Evolutionary conservation across 2,329 filamentous ascomycete genomes (phyloP), one percentile per base, ranked within the genome.

Genomic region (Aspergillus fructus): DNA sequence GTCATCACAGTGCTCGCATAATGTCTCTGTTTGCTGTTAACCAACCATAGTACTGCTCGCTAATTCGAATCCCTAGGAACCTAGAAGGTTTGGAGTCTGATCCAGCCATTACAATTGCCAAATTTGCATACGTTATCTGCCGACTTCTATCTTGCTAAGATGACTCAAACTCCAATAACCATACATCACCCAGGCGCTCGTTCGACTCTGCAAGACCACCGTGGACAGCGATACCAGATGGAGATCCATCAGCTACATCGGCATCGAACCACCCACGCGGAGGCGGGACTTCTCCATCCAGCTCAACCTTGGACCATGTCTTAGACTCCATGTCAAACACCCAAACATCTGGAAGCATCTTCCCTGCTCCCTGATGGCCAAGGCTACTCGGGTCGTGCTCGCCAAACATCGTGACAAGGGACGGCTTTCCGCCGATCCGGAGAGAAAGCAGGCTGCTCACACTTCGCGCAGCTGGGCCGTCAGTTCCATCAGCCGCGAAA

Each of bases 191-290:
- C 23, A 84, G 62, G 2, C 82, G 72, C 58, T 80, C 73, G 63
- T 84, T 85, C 5, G 77, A 71, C 63, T 83, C 81, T 0, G 71
- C 78, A n/a, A 84, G 64, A 0, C 82, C 82, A 3, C 81, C 81
- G 24, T 80, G 77, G 2, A 84, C 72, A 4, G 81, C 66, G 17
- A 83, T 74, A 11, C 52, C 40, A 15, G n/a, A 19, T 15, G 21
- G 5, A 0, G 61, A 67, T 21, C 66, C 64, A 7, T 64, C 52
- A 2, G 76, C 53, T 4, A 78, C 73, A 66, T 81, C 80, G 2
- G 80, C 81, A 68, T 75, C 81, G 58, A 84, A 84, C 81, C 82
- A 84, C 5, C 82, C 82, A 42, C 82, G 70, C 2, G 77, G 68
- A 11, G 66, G 64, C 7, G 82, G 81, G 9, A 24, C 60, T 3